Conservation (phyloP, 2,329 filamentous ascomycete species). For the Hypoxylon sp. region DNA sequence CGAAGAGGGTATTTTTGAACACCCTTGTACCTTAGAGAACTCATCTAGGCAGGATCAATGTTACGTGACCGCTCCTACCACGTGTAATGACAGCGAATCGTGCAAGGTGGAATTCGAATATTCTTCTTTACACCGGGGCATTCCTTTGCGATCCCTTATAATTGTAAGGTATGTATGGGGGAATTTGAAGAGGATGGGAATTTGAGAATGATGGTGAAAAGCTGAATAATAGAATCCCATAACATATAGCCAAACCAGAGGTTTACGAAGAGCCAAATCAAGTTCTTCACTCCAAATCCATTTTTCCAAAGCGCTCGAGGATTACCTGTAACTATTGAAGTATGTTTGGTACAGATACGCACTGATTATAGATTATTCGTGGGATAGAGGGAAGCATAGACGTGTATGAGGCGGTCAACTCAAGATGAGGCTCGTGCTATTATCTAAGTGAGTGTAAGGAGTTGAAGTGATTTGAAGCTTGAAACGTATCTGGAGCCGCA, state of each 20-base stretch:
- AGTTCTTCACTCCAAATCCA: neutral
- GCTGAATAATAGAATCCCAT: neutral
- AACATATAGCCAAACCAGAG: neutral
- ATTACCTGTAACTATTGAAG: neutral
- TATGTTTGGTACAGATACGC: conserved; percentile 8
- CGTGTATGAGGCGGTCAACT: conserved; percentile 26
- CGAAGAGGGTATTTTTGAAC: conserved; percentile 41
- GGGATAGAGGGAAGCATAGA: conserved; percentile 11
- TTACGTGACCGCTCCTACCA: conserved; percentile 33
- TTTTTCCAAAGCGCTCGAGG: neutral
- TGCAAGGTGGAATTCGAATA: conserved; percentile 14
- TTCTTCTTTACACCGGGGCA: conserved; percentile 15
- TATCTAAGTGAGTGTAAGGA: conserved; percentile 26
- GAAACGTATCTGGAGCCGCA: conserved; percentile 46
- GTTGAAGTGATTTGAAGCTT: conserved; percentile 38
- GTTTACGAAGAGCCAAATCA: neutral
- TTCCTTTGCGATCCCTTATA: neutral
- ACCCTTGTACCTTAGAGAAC: conserved; percentile 27
- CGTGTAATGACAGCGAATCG: conserved; percentile 31
- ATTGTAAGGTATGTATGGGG: conserved; percentile 8
- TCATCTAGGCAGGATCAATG: conserved; percentile 29
- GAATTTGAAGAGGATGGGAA: conserved; percentile 3
- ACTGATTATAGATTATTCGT: conserved; percentile 8
- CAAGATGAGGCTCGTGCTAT: conserved; percentile 33
- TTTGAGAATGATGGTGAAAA: conserved; percentile 1